These are phyloP conservation scores for Berberis thunbergii DNA, from an alignment of 164 flowering plant species.

Conservation along the genomic window DNA sequence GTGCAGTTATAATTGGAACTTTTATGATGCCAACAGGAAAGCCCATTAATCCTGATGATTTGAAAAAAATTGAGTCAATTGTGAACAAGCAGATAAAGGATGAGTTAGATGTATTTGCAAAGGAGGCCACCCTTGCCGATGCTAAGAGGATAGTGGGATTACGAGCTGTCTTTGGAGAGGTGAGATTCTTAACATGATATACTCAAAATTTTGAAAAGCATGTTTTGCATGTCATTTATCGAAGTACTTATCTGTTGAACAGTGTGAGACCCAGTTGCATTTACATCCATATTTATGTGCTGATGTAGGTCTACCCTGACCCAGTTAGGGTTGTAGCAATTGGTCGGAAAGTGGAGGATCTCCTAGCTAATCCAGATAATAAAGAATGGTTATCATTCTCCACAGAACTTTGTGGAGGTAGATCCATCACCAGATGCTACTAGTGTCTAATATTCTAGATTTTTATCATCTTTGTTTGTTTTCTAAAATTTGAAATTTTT, in stretches of 20 bases:
- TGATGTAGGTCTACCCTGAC: conserved; percentile 85
- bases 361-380: conserved; percentile 73
- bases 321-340: conserved; percentile 95
- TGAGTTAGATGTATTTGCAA: conserved; percentile 67
- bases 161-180: conserved; percentile 99
- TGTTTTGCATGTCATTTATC: too few species aligned
- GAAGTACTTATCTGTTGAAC: too few species aligned
- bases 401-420: conserved; percentile 96
- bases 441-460: background rate
- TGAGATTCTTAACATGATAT: conserved; percentile 23
- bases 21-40: conserved; percentile 42
- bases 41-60: conserved; percentile 60
- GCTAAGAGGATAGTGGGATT: conserved; percentile 83
- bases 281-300: background rate
- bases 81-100: conserved; percentile 82
- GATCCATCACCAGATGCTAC: conserved; percentile 1
- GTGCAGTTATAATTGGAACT: background rate
- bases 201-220: background rate
- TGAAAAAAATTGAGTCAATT: conserved; percentile 71
- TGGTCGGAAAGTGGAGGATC: conserved; percentile 80
- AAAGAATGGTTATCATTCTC: conserved; percentile 72
- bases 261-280: background rate
- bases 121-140: conserved; percentile 65
- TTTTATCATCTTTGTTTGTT: conserved; percentile 2
- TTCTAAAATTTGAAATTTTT: background rate